Base-by-base conservation (phyloP, 345 rosid species). In the Chamaenerion angustifolium region DNA sequence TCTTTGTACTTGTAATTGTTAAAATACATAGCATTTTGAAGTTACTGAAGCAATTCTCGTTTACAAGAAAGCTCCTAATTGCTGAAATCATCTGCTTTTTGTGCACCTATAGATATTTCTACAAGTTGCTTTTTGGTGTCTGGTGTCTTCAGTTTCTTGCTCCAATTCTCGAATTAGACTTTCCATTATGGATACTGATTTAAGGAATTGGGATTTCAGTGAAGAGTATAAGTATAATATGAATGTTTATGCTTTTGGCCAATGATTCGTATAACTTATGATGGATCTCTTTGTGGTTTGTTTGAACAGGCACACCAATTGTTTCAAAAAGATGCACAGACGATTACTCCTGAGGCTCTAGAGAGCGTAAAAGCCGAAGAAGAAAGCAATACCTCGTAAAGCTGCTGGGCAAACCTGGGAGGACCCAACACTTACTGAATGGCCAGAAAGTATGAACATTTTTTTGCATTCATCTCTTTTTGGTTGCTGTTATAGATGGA, bases 331-430 rank as follows among this genome's bases (percentile, higher is more conserved):
- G 98, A 92, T 72, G 96, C 95, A 0, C 89, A 87, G 50, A 80
- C 77, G 0, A 85, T 92, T 60, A 92, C 96, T 8, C 98, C 98
- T 4, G 96, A 92, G 66, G 98, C 98, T 0, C 72, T 92, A 19
- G 95, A 92, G 77, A 71, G 88, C 62, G 96, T 92, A 16, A 92
- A 92, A 71, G 95, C 96, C 3, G 7, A 92, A 78, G 51, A 92
- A 80, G 83, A 84, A 82, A 77, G 93, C 95, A 0, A 13, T 92
- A 67, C 98, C 98, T 58, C 93, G 95, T 46, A 92, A 82, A 80
- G 98, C 96, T 54, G 96, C 98, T 37, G 96, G 98, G 14, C 96
- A 76, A 55, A 27, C 72, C 11, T 92, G 95, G 98, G 98, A 92
- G 74, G 98, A 92, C 76, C 95, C 95, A 4, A 84, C 90, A 0